These are phyloP conservation scores for slime mould (Dictyostelium discoideum) DNA, from an alignment of 78 protist genomes.

Conservation along the genomic window dicty_2.7 NC_007089.4:4139501-4140000, in stretches of 20 bases:
- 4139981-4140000: conserved; percentile 21
- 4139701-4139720: not conserved
- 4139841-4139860: conserved; percentile 63
- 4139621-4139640: conserved; percentile 44
- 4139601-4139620: not conserved
- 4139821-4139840: conserved; percentile 84
- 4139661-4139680: conserved; percentile 60
- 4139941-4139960: conserved; percentile 34
- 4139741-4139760: not conserved
- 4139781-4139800: not conserved
- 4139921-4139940: not conserved
- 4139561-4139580: conserved; percentile 83
- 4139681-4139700: not conserved
- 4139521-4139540: conserved; percentile 86
- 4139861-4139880: conserved; percentile 65
- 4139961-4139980: conserved; percentile 73
- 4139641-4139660: conserved; percentile 67
- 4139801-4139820: conserved; percentile 69
- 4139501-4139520: conserved; percentile 82
- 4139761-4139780: not conserved
- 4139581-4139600: conserved; percentile 16
- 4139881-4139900: conserved; percentile 11
- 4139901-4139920: not conserved
- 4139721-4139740: not conserved
- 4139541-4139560: conserved; percentile 42